Percentiles rank a stretch among this genome's conserved stretches.
Evolutionary conservation across 495 filamentous ascomycete species (phyloP).

Genomic region (Aspergillus egyptiacus): DNA sequence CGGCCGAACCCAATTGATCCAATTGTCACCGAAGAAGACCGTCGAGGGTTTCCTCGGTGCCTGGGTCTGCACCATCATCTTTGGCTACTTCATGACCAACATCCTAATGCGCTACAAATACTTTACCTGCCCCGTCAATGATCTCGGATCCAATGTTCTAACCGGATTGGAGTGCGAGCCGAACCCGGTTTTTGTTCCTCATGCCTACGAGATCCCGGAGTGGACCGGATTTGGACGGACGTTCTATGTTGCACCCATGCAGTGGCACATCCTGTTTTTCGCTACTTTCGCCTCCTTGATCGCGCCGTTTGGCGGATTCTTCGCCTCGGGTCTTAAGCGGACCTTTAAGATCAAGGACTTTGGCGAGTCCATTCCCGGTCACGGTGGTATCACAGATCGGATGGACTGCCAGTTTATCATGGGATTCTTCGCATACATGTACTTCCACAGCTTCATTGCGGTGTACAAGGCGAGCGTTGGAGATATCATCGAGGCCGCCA

Average conservation of each 20-base stretch:
- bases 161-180: slow-evolving; percentile 85
- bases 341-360: slow-evolving; percentile 99
- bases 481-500: slow-evolving; percentile 78
- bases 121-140: slow-evolving; percentile 96
- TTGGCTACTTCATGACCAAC: slow-evolving; percentile 78
- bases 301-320: slow-evolving; percentile 97
- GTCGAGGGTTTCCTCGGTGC: slow-evolving; percentile 97
- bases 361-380: slow-evolving; percentile 94
- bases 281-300: slow-evolving; percentile 95
- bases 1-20: slow-evolving; percentile 93
- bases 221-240: slow-evolving; percentile 54
- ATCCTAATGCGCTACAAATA: slow-evolving; percentile 88
- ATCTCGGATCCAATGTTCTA: slow-evolving; percentile 87
- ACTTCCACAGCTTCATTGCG: slow-evolving; percentile 96
- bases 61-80: slow-evolving; percentile 89
- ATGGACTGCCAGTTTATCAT: slow-evolving; percentile 99
- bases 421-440: slow-evolving; percentile 97
- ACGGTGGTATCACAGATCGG: slow-evolving; percentile 96
- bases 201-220: slow-evolving; percentile 74
- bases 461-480: slow-evolving; percentile 75
- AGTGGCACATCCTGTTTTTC: slow-evolving; percentile 87
- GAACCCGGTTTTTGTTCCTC: slow-evolving; percentile 87
- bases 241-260: slow-evolving; percentile 75
- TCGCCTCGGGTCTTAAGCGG: slow-evolving; percentile 94
- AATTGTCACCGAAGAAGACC: slow-evolving; percentile 98